Evolutionary conservation across 495 filamentous ascomycete genomes (phyloP), one percentile per base, ranked within the genome.

Genomic region (Rhypophila decipiens): DNA sequence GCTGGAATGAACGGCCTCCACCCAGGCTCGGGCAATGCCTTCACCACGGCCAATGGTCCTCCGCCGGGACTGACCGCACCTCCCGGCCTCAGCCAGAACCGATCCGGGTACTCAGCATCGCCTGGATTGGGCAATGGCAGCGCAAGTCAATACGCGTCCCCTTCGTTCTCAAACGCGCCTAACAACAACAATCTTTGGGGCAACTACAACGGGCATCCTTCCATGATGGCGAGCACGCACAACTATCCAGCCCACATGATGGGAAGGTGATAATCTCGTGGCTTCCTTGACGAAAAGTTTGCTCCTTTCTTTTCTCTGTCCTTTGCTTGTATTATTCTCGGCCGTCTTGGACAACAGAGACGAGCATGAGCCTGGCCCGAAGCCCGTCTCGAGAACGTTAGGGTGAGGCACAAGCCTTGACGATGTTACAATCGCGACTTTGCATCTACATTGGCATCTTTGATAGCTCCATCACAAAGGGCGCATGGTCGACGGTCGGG

Each of bases 41-140:
- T 88, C 58, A 82, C 82, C 4, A 80, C 83, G 0, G 83, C 85
- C 5, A 88, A 70, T 59, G 84, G 86, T 5, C 86, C 86, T 19
- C 86, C 86, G 5, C 86, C 86, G 0, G 86, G 86, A 0, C 72
- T 90, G 33, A 47, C 77, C 2, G 80, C 78, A 24, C 86, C 86
- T 9, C 86, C 86, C 17, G 85, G 85, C 23, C 71, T 87, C 21
- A 67, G 67, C 21, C 66, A 75, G 40, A 63, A 59, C 51, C 65
- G 73, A 4, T 40, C 52, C 39, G 67, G 22, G 33, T 57, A 56
- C 56, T 64, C 51, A 24, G 53, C 39, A 37, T 55, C 55, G 44
- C 49, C 55, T 2, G 49, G 43, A 21, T 39, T 59, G 5, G 49
- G 37, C 13, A 44, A 31, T 9, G 52, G 56, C 18, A 24, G 35